These are phyloP conservation scores for Thuja plicata DNA, from an alignment of 83 land plant species.

Conservation along the genomic window DNA sequence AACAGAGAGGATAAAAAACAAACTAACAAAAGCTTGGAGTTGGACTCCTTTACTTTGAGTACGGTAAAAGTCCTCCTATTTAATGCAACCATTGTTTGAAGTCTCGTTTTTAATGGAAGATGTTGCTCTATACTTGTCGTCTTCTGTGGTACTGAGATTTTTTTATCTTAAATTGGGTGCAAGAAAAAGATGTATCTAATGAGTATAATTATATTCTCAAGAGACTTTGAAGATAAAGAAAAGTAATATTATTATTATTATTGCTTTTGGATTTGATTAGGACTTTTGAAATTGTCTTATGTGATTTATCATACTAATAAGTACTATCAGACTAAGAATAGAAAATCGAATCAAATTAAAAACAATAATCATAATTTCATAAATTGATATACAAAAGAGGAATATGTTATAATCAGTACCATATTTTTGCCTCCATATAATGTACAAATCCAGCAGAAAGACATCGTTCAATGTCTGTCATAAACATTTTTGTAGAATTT, in stretches of 20 bases:
- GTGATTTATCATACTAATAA: too few relatives aligned
- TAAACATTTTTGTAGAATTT: neutral
- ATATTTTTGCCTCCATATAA: constrained; percentile 27
- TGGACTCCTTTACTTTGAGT: neutral
- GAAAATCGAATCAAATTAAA: too few relatives aligned
- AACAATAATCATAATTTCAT: too few relatives aligned
- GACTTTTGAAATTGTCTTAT: too few relatives aligned
- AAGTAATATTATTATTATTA: too few relatives aligned
- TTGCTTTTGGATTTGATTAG: too few relatives aligned
- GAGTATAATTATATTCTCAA: too few relatives aligned
- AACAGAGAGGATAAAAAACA: neutral
- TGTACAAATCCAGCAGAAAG: constrained; percentile 38
- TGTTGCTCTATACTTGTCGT: too few relatives aligned
- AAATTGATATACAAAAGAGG: neutral
- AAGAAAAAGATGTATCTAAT: neutral
- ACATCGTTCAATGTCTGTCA: constrained; percentile 61
- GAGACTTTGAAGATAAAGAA: too few relatives aligned
- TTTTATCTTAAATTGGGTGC: neutral
- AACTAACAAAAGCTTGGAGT: neutral
- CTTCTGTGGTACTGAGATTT: neutral
- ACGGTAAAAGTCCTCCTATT: neutral
- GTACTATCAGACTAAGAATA: too few relatives aligned
- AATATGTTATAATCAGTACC: neutral
- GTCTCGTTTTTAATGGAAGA: too few relatives aligned
- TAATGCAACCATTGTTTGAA: neutral